Percentiles rank a stretch among this genome's conserved stretches.
Conservation (phyloP, 2,329 filamentous ascomycete genomes). For the Hymenoscyphus fructigenus region DNA sequence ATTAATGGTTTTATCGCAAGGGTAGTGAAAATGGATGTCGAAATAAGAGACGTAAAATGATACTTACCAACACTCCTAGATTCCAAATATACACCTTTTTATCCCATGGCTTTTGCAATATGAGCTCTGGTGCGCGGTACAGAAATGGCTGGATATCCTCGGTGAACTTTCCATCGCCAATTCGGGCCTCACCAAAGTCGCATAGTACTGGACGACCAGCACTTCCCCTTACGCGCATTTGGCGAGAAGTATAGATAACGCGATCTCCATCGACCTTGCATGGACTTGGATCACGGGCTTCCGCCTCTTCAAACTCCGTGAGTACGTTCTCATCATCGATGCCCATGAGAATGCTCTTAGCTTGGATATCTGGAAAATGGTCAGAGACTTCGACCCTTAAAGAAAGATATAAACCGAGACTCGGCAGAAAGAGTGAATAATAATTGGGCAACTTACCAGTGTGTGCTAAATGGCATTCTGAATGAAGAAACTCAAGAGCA, state of each 20-base stretch:
- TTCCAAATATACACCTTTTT: slow-evolving; percentile 7
- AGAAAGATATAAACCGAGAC: slow-evolving; percentile 7
- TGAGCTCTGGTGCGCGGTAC: slow-evolving; percentile 4
- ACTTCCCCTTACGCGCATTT: slow-evolving; percentile 38
- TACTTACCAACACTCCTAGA: slow-evolving; percentile 7
- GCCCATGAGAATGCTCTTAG: slow-evolving; percentile 36
- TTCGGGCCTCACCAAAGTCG: slow-evolving; percentile 49
- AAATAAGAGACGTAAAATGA: slow-evolving; percentile 30
- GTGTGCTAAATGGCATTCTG: slow-evolving; percentile 46
- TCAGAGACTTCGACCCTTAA: slow-evolving; percentile 24
- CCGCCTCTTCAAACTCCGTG: slow-evolving; percentile 29
- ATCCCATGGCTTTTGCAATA: background rate
- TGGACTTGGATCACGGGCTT: slow-evolving; percentile 33
- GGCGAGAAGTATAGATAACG: slow-evolving; percentile 44
- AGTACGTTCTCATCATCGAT: slow-evolving; percentile 36
- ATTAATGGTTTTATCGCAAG: background rate
- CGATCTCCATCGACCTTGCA: slow-evolving; percentile 43
- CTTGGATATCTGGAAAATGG: slow-evolving; percentile 28
- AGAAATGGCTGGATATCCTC: slow-evolving; percentile 23
- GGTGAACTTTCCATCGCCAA: slow-evolving; percentile 38
- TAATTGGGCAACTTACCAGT: slow-evolving; percentile 39
- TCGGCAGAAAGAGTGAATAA: slow-evolving; percentile 22
- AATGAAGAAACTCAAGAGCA: slow-evolving; percentile 46
- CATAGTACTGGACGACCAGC: slow-evolving; percentile 42
- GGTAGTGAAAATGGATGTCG: slow-evolving; percentile 7